These are phyloP conservation scores for Heliamphora pulchella DNA, from an alignment of 179 eudicot species.

Conservation along the genomic window DNA sequence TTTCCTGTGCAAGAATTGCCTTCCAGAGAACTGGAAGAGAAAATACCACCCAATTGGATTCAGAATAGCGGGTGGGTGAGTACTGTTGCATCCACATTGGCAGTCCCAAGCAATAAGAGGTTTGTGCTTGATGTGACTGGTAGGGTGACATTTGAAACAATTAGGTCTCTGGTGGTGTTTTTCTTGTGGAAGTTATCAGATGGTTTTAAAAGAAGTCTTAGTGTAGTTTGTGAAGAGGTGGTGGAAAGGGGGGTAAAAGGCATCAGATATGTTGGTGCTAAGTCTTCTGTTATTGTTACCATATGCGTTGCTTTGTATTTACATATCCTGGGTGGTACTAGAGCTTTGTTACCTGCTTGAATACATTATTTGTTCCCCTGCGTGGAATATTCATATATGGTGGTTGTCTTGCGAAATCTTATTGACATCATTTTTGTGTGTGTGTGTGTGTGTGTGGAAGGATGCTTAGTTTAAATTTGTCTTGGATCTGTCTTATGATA, in stretches of 20 bases:
- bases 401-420: not conserved
- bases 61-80: slow-evolving; percentile 44
- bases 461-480: not conserved
- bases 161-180: slow-evolving; percentile 52
- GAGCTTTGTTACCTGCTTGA: slow-evolving; percentile 48
- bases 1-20: slow-evolving; percentile 17
- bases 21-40: slow-evolving; percentile 16
- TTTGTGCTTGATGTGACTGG: slow-evolving; percentile 71
- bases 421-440: not conserved
- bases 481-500: not conserved
- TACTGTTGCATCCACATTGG: slow-evolving; percentile 58
- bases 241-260: slow-evolving; percentile 59
- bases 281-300: slow-evolving; percentile 51
- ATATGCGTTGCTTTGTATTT: slow-evolving; percentile 58
- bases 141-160: slow-evolving; percentile 64
- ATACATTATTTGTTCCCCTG: not conserved
- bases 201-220: slow-evolving; percentile 44
- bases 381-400: slow-evolving; percentile 11
- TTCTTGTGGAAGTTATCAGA: slow-evolving; percentile 43
- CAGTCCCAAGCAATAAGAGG: slow-evolving; percentile 61
- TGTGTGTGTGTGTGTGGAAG: not conserved
- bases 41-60: slow-evolving; percentile 20
- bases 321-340: slow-evolving; percentile 44
- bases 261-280: slow-evolving; percentile 52
- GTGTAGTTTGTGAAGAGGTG: slow-evolving; percentile 46